These are phyloP conservation scores for Globisporangium parvum DNA, from an alignment of 352 stramenopile genomes.

Conservation along the genomic window DNA sequence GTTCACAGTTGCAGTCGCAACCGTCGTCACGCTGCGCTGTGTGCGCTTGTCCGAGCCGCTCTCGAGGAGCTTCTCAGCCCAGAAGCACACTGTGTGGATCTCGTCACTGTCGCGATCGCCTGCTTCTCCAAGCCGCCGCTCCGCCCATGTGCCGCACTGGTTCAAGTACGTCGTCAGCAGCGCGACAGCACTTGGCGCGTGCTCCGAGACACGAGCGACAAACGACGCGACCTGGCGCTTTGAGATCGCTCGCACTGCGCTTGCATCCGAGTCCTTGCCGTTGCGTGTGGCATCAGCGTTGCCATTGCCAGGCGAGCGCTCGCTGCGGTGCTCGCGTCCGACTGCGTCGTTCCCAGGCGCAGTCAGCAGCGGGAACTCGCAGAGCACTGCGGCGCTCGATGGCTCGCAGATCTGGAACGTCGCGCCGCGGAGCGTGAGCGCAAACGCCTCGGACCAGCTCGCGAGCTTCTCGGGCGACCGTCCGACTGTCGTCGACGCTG, in stretches of 20 bases:
- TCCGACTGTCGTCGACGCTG: neutral
- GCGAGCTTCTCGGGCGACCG: slow-evolving; percentile 6
- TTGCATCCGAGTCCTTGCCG: neutral
- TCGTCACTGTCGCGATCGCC: slow-evolving; percentile 16
- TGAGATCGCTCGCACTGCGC: slow-evolving; percentile 2
- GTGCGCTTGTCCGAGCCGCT: slow-evolving; percentile 21
- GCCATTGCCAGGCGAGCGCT: neutral
- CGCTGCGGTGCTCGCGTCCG: slow-evolving; percentile 1
- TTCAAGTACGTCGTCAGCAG: slow-evolving; percentile 32
- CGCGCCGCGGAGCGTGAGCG: slow-evolving; percentile 20
- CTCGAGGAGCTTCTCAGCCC: slow-evolving; percentile 48
- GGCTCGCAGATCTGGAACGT: slow-evolving; percentile 27
- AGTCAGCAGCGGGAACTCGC: slow-evolving; percentile 17
- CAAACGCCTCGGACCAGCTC: slow-evolving; percentile 21
- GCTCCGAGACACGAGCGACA: neutral
- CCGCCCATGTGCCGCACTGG: slow-evolving; percentile 51
- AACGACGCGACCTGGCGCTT: slow-evolving; percentile 15
- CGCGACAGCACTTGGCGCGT: neutral
- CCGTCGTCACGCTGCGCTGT: neutral
- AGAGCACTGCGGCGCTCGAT: slow-evolving; percentile 8
- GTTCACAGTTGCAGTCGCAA: slow-evolving; percentile 5
- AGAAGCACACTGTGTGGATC: slow-evolving; percentile 41
- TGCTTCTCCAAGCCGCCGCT: slow-evolving; percentile 25
- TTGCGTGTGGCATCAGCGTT: neutral
- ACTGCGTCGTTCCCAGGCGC: slow-evolving; percentile 1